Evolutionary conservation across 768 basidiomycete genomes (phyloP), one percentile per base, ranked within the genome.

Genomic region (Butyriboletus loyo): DNA sequence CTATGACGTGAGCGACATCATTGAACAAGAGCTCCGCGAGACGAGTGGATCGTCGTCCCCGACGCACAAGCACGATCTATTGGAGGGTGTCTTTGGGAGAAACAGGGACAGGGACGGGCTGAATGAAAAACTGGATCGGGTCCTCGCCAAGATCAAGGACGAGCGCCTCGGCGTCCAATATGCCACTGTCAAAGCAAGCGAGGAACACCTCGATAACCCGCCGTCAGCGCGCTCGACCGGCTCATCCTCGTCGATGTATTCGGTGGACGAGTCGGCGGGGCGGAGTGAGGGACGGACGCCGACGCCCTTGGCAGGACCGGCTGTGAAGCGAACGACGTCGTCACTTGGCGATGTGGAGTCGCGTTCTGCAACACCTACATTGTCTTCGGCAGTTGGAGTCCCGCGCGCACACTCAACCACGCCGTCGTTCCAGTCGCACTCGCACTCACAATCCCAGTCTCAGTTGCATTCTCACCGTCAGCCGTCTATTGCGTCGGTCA

Each of bases 1-100:
- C 0, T 89, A 86, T 62, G 96, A 98, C 67, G 92, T 98, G 66
- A 93, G 91, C 62, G 88, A 96, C 56, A 86, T 97, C 45, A 80
- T 98, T 42, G 92, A 95, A 65, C 84, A 90, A 69, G 96, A 96
- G 60, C 88, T 89, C 78, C 74, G 81, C n/a, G 82, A 79, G 27
- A 74, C 74, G 35, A 71, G 68, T 35, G 64, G 62, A 15, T 42
- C 62, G 14, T 68, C 74, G 28, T 53, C 63, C 1, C 60, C 52
- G 2, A 19, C 21, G n/a, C 49, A 41, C 1, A 75, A 78, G 63
- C 76, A 75, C 36, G 89, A 92, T 60, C 71, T 92, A 19, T 69
- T 92, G 35, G 83, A 87, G 62, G 83, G 84, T 19, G 83, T 86
- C 5, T 73, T 82, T 56, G 80, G 76, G 24, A 76, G 77, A 27